These are phyloP conservation scores for Mycogone perniciosa DNA, from an alignment of 2,329 filamentous ascomycete species.

Conservation along the genomic window DNA sequence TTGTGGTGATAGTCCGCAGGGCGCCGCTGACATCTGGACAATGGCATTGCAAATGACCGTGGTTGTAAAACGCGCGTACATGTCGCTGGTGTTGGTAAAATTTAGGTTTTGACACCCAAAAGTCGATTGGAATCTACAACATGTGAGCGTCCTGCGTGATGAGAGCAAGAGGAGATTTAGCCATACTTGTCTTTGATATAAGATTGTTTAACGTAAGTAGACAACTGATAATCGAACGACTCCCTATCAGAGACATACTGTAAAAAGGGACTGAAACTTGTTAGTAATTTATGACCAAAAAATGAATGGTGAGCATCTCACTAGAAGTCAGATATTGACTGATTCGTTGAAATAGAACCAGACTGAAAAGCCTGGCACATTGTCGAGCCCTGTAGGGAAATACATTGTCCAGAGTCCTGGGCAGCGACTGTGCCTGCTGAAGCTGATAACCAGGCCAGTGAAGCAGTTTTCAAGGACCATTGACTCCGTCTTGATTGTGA, in stretches of 20 bases:
- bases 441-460: conserved; percentile 21
- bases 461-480: conserved; percentile 17
- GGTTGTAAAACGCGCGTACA: conserved; percentile 90
- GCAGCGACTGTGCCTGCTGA: conserved; percentile 28
- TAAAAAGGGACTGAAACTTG: conserved; percentile 66
- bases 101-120: conserved; percentile 77
- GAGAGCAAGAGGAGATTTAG: background rate
- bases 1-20: conserved; percentile 60
- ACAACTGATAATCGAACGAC: conserved; percentile 72
- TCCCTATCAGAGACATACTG: conserved; percentile 67
- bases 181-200: conserved; percentile 76
- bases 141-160: conserved; percentile 1
- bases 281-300: conserved; percentile 13
- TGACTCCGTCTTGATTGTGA: conserved; percentile 14
- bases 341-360: conserved; percentile 63
- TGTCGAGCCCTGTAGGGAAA: conserved; percentile 64
- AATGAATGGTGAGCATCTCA: conserved; percentile 36
- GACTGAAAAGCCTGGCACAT: conserved; percentile 66
- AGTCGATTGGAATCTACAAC: conserved; percentile 65
- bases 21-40: conserved; percentile 74
- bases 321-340: conserved; percentile 55
- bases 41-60: conserved; percentile 91
- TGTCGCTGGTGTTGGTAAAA: conserved; percentile 67
- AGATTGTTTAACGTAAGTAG: conserved; percentile 62
- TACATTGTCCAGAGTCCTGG: conserved; percentile 39